These are phyloP conservation scores for Teunomyces barrocoloradensis DNA, from an alignment of 805 yeast genomes.

Conservation along the genomic window DNA sequence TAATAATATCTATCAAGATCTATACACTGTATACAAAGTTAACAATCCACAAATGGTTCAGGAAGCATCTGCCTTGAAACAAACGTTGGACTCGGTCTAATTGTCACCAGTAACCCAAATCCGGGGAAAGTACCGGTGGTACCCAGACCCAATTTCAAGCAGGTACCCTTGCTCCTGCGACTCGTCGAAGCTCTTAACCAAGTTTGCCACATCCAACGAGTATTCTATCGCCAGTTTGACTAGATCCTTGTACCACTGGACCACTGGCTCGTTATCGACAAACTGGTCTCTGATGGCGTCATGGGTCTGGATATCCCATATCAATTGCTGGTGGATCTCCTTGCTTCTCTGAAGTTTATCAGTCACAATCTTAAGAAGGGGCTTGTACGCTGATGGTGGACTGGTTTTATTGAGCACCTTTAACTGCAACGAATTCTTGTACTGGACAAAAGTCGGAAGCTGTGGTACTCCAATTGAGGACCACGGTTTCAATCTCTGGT, in stretches of 20 bases:
- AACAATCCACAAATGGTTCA: constrained; percentile 15
- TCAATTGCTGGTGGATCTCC: not conserved
- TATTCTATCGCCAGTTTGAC: constrained; percentile 15
- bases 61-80: constrained; percentile 7
- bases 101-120: constrained; percentile 6
- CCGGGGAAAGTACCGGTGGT: constrained; percentile 26
- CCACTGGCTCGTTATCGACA: constrained; percentile 4
- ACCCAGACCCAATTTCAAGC: constrained; percentile 13
- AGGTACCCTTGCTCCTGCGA: constrained; percentile 4
- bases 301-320: constrained; percentile 3
- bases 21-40: constrained; percentile 15
- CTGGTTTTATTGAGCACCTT: constrained; percentile 1
- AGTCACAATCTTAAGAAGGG: constrained; percentile 8
- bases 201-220: constrained; percentile 12
- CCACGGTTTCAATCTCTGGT: constrained; percentile 73
- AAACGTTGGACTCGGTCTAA: constrained; percentile 7
- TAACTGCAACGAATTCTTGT: constrained; percentile 16
- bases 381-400: constrained; percentile 5
- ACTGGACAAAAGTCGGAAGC: constrained; percentile 50
- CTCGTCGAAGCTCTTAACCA: constrained; percentile 7
- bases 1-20: constrained; percentile 25
- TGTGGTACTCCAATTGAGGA: constrained; percentile 77
- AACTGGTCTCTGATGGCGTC: constrained; percentile 5
- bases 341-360: constrained; percentile 8
- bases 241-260: constrained; percentile 18